Conservation (phyloP, 208 protist genomes). For the Leishmania amazonensis region DNA sequence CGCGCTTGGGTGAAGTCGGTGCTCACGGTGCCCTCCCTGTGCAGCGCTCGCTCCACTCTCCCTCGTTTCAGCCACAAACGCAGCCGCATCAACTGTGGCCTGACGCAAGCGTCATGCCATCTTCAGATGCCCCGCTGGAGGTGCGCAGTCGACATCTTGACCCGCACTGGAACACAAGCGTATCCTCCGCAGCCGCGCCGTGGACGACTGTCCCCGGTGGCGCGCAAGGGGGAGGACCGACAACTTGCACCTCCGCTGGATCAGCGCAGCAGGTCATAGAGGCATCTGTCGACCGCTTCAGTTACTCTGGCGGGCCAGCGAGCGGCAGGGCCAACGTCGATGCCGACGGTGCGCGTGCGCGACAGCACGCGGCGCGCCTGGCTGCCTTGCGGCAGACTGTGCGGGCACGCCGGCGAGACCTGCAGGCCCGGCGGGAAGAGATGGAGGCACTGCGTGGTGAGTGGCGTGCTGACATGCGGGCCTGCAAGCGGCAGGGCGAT, state of each 20-base stretch:
- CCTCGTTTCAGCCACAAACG: not conserved
- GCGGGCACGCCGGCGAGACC: slow-evolving; percentile 28
- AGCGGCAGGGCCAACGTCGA: not conserved
- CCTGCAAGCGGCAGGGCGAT: slow-evolving; percentile 40
- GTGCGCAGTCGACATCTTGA: not conserved
- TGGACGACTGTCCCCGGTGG: not conserved
- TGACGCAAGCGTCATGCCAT: not conserved
- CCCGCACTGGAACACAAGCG: not conserved
- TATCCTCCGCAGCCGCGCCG: not conserved
- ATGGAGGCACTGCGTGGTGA: slow-evolving; percentile 53
- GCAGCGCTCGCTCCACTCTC: not conserved
- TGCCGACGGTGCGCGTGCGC: not conserved
- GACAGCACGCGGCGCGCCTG: slow-evolving; percentile 22
- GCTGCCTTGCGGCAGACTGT: slow-evolving; percentile 22
- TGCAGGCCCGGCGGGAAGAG: slow-evolving; percentile 30
- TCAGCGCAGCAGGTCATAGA: not conserved
- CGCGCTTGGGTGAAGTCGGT: not conserved
- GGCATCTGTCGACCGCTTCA: not conserved
- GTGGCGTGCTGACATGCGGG: slow-evolving; percentile 58
- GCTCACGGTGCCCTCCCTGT: not conserved
- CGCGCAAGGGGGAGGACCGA: not conserved
- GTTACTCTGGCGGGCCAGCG: not conserved
- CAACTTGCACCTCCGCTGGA: not conserved
- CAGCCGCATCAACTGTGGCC: not conserved
- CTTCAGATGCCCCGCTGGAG: not conserved